These are phyloP conservation scores for Babesia microti DNA, from an alignment of 169 alveolate genomes.

Conservation along the genomic window DNA sequence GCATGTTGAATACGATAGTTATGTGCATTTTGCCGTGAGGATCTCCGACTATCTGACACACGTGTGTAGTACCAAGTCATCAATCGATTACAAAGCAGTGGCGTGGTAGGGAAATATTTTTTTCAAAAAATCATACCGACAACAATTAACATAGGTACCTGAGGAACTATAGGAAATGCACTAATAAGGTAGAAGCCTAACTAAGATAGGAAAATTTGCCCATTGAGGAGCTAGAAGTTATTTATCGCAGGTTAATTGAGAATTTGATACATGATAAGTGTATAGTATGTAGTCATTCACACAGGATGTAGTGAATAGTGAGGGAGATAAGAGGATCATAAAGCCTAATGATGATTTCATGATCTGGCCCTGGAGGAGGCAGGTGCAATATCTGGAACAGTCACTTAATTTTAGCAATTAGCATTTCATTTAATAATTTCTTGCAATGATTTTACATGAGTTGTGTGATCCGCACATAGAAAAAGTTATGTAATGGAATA, in stretches of 20 bases:
- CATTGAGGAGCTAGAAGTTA: no score
- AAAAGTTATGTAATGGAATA: no score
- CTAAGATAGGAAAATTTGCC: no score
- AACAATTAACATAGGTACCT: constrained; percentile 23
- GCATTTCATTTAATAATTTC: no score
- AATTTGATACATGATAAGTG: constrained; percentile 38
- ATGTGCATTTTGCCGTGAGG: constrained; percentile 43
- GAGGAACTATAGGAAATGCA: constrained; percentile 1
- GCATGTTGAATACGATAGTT: constrained; percentile 17
- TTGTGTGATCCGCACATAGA: no score
- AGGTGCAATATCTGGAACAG: constrained; percentile 25
- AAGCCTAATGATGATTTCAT: constrained; percentile 27
- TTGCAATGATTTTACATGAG: no score
- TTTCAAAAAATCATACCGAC: neutral
- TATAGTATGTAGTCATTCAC: no score
- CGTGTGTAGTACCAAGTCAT: constrained; percentile 20
- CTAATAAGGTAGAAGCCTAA: no score
- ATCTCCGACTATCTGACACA: constrained; percentile 30
- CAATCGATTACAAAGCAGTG: constrained; percentile 21
- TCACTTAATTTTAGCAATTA: no score
- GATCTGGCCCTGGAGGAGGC: constrained; percentile 46
- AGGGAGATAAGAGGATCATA: constrained; percentile 20
- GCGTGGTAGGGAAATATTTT: constrained; percentile 12
- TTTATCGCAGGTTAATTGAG: constrained; percentile 23
- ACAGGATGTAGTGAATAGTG: constrained; percentile 8